Evolutionary conservation across 2,329 filamentous ascomycete species (phyloP), one percentile per base, ranked within the genome.

Genomic region (Fusarium sp.): DNA sequence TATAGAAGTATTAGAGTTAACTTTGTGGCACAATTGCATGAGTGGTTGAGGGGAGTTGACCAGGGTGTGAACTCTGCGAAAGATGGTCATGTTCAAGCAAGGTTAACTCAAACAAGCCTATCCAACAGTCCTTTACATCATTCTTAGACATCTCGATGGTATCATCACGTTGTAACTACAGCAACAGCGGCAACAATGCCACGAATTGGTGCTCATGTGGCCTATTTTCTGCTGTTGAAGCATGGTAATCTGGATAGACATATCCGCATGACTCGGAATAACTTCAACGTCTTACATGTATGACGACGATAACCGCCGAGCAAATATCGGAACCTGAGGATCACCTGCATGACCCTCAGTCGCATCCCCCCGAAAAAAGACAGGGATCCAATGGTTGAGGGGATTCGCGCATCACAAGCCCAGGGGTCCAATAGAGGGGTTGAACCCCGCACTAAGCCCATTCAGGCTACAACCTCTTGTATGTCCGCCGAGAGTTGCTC

Each of bases 371-470:
- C 20, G 14, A 49, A 16, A 16, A 16, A 27, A 6, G 23, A 49
- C 46, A 31, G 16, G 46, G 27, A 51, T 51, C 10, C 6, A 27
- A 29, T 65, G 69, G 69, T 61, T 71, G 69, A 72, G 69, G 69
- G 67, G 69, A 36, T 56, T 53, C 56, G 34, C 20, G 53, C 11
- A 38, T 38, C 16, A 38, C n/a, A 25, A 58, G 25, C 51, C 55
- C 54, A 66, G 69, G 72, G 73, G 72, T 67, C 70, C 36, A 64
- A 62, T 33, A 40, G 61, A 68, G 65, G 64, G 65, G 63, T 58
- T 62, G 53, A 65, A 74, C 73, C 73, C 73, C 73, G 72, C 73
- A 74, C 73, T 75, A 75, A 64, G 53, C 73, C 44, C 8, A n/a
- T 56, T 72, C 38, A 50, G 72, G 73, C 64, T 58, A 57, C 55